Conservation (phyloP, 2,329 filamentous ascomycete species). For the Waltergamsia citrina region DNA sequence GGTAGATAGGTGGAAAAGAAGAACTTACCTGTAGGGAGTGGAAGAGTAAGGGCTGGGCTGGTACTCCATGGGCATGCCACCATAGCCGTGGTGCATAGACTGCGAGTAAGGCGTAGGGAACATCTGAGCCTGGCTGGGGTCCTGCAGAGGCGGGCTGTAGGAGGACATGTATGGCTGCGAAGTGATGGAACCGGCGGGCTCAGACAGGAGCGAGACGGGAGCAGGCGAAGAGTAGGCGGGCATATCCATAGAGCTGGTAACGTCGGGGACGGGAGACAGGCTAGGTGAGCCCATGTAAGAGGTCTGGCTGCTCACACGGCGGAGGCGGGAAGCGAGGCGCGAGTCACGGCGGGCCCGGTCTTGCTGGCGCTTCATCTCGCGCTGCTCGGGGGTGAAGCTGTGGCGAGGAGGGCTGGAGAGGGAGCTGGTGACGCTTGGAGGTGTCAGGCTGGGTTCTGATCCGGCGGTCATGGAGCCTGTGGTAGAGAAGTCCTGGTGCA, state of each 20-base stretch:
- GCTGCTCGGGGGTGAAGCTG: conserved; percentile 47
- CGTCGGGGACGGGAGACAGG: conserved; percentile 23
- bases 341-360: conserved; percentile 50
- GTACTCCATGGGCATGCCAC: conserved; percentile 36
- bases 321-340: conserved; percentile 40
- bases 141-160: conserved; percentile 38
- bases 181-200: conserved; percentile 35
- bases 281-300: conserved; percentile 28
- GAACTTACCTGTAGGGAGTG: conserved; percentile 28
- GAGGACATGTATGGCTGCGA: conserved; percentile 36
- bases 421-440: conserved; percentile 39
- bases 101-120: conserved; percentile 23
- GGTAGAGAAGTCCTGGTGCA: conserved; percentile 31
- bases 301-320: conserved; percentile 37
- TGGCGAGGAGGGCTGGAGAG: conserved; percentile 46
- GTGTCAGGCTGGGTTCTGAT: conserved; percentile 42
- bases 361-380: conserved; percentile 51
- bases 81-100: conserved; percentile 26
- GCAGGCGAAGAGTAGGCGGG: conserved; percentile 41
- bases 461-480: conserved; percentile 23
- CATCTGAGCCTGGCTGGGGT: conserved; percentile 26
- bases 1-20: conserved; percentile 3
- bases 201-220: conserved; percentile 40
- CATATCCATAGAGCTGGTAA: conserved; percentile 30
- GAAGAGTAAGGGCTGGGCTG: conserved; percentile 20